Base-by-base conservation (phyloP, 768 basidiomycete species). In the Lactifluus rugatus region DNA sequence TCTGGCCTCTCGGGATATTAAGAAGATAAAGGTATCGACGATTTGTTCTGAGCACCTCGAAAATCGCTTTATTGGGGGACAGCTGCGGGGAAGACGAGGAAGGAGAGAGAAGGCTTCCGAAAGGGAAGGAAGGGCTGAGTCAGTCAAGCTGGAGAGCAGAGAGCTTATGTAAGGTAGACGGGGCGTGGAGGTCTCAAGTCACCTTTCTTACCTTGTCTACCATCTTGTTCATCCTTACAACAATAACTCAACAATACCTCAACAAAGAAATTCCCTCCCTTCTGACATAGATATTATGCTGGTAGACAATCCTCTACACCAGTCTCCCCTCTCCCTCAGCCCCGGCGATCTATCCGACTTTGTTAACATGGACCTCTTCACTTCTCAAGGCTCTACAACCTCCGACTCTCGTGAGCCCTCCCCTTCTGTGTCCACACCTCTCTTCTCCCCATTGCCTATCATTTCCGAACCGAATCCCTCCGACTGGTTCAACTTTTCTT, bases 401-500 rank as follows among this genome's bases (percentile, higher is more conserved):
- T 64, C 63, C 32, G 51, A 37, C 53, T 64, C 63, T 44, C 61
- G 61, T 50, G 61, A 60, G 23, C 61, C 63, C 39, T 64, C 63
- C 11, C 63, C 51, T 37, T 62, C 61, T 25, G 28, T 56, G 1
- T 58, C 63, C n/a, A 50, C 44, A 5, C 56, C 61, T 5, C 52
- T 62, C 31, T 64, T 64, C 36, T 64, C 63, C 39, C 48, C 63
- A 28, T 47, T 64, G 4, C 63, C 63, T 41, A 14, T 34, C 21
- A 52, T 60, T 46, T 60, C 59, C 17, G 59, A 60, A 14, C 37
- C 34, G 21, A 60, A 52, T 36, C 49, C 59, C 13, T 60, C 59
- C 25, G 54, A 60, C 28, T 60, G 59, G 59, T 69, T 69, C 57
- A 64, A 69, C 59, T 66, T 71, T 52, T 61, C 65, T 52, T 62